Percentiles rank a stretch among this genome's conserved stretches.
phyloP scores from a whole-genome alignment of 352 stramenopile species.

The Globisporangium echinulatum region DNA sequence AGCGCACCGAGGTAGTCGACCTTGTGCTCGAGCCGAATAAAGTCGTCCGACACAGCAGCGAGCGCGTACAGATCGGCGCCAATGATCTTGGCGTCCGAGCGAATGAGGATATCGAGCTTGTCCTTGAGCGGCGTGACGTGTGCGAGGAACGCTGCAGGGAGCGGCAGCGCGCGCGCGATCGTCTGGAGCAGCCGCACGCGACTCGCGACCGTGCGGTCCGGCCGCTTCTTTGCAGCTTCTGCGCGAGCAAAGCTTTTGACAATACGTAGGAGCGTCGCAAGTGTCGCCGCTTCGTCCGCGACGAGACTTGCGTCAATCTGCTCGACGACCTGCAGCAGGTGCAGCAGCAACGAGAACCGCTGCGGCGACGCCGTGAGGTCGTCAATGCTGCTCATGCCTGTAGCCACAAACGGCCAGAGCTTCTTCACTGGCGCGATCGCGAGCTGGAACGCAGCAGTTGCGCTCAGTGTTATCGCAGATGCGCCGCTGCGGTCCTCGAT shows the following conservation, averaged over 20 bases:
- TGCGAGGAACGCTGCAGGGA: slow-evolving; percentile 27
- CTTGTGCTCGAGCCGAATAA: slow-evolving; percentile 70
- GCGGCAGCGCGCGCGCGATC: slow-evolving; percentile 33
- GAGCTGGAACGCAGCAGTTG: slow-evolving; percentile 23
- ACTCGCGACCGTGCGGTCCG: slow-evolving; percentile 29
- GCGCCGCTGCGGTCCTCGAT: slow-evolving; percentile 11
- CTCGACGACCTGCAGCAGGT: slow-evolving; percentile 58
- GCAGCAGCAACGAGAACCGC: slow-evolving; percentile 59
- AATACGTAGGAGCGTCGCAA: slow-evolving; percentile 35
- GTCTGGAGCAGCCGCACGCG: slow-evolving; percentile 44
- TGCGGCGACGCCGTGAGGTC: slow-evolving; percentile 45
- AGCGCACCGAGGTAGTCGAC: slow-evolving; percentile 62
- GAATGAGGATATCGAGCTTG: slow-evolving; percentile 52
- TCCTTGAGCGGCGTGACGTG: slow-evolving; percentile 34
- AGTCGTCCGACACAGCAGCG: slow-evolving; percentile 21
- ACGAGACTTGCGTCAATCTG: slow-evolving; percentile 38
- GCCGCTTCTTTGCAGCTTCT: slow-evolving; percentile 39
- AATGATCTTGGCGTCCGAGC: slow-evolving; percentile 66
- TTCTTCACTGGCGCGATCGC: slow-evolving; percentile 33
- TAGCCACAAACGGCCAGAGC: slow-evolving; percentile 41
- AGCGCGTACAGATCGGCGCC: slow-evolving; percentile 62
- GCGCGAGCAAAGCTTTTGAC: slow-evolving; percentile 47
- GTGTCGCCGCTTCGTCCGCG: slow-evolving; percentile 22
- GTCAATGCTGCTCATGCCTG: slow-evolving; percentile 36
- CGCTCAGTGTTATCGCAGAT: not conserved